Conservation (phyloP, 2,329 filamentous ascomycete species). For the Trematosphaeria pertusa region DNA sequence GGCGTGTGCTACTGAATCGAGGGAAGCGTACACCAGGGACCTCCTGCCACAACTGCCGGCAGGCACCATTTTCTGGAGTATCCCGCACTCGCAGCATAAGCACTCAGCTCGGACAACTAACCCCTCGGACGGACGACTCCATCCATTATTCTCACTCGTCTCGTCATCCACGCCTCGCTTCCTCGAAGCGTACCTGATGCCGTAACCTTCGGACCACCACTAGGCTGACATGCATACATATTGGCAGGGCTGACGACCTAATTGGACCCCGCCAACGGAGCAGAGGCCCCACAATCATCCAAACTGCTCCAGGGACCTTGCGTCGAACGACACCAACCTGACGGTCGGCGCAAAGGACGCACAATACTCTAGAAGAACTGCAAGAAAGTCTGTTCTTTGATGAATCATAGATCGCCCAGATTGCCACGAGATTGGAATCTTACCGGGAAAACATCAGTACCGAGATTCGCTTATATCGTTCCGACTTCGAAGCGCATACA, state of each 20-base stretch:
- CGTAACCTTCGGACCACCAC: too few relatives aligned
- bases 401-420: slow-evolving; percentile 4
- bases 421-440: slow-evolving; percentile 4
- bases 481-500: neutral
- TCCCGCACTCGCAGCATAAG: too few relatives aligned
- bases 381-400: neutral
- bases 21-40: too few relatives aligned
- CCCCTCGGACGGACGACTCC: too few relatives aligned
- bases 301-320: neutral
- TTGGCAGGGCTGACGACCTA: neutral
- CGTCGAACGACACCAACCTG: neutral
- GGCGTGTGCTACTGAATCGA: too few relatives aligned
- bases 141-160: too few relatives aligned
- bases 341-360: slow-evolving; percentile 3
- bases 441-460: slow-evolving; percentile 2
- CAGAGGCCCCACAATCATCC: neutral
- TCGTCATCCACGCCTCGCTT: too few relatives aligned
- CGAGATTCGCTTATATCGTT: neutral
- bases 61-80: too few relatives aligned
- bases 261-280: neutral
- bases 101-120: too few relatives aligned
- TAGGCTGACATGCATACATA: neutral
- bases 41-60: too few relatives aligned
- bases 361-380: neutral
- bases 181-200: too few relatives aligned